Evolutionary conservation across 495 filamentous ascomycete genomes (phyloP).

Genomic region (Talaromyces adpressus): DNA sequence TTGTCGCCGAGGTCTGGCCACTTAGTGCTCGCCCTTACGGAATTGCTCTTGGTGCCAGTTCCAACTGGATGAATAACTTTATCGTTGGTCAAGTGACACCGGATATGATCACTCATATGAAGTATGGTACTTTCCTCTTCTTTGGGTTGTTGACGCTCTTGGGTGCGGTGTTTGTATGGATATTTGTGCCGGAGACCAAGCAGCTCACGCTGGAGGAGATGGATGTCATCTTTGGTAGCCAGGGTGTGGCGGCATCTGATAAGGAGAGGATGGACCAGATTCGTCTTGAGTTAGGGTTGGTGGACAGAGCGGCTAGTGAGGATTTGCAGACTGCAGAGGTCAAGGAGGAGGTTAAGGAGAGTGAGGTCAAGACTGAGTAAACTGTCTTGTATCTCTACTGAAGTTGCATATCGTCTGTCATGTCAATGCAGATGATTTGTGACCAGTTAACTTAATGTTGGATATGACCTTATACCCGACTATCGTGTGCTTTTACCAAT

Average conservation of each 20-base stretch:
- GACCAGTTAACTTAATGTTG: background rate
- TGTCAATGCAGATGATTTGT: background rate
- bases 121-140: slow-evolving; percentile 67
- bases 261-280: slow-evolving; percentile 61
- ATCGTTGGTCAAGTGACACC: slow-evolving; percentile 68
- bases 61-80: slow-evolving; percentile 53
- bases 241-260: slow-evolving; percentile 56
- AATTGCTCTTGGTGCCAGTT: slow-evolving; percentile 56
- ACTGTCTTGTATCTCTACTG: background rate
- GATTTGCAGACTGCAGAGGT: slow-evolving; percentile 7
- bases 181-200: slow-evolving; percentile 53
- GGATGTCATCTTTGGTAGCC: slow-evolving; percentile 65
- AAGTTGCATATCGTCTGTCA: background rate
- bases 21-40: slow-evolving; percentile 66
- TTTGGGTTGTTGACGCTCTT: slow-evolving; percentile 59
- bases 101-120: slow-evolving; percentile 56
- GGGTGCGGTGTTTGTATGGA: slow-evolving; percentile 45
- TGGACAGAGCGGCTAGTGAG: slow-evolving; percentile 11
- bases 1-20: slow-evolving; percentile 71
- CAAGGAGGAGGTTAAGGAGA: slow-evolving; percentile 9
- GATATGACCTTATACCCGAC: background rate
- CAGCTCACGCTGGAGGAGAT: slow-evolving; percentile 39
- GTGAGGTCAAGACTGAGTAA: background rate
- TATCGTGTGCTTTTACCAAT: background rate
- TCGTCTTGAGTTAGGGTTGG: slow-evolving; percentile 60